Evolutionary conservation across 148 eudicot genomes (phyloP).

Genomic region (Arbutus unedo): DNA sequence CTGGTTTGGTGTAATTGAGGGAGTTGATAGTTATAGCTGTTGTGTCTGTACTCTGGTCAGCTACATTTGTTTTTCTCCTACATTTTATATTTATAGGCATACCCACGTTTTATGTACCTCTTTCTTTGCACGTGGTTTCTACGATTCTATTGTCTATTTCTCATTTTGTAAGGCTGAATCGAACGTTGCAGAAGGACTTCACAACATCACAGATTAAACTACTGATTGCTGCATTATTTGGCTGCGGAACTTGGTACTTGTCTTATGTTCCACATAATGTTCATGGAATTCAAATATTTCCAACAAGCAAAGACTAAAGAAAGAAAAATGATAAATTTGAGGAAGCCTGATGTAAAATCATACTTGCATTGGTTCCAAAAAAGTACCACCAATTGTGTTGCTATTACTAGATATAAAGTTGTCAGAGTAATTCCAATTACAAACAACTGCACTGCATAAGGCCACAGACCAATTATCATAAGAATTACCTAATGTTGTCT

Average conservation of each 20-base stretch:
- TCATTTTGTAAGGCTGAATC: no score
- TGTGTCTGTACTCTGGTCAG: background rate
- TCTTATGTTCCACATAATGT: background rate
- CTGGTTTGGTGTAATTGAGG: slow-evolving; percentile 7
- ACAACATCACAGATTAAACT: no score
- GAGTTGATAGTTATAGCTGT: background rate
- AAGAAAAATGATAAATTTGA: background rate
- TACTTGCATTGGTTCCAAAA: background rate
- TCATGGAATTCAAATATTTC: background rate
- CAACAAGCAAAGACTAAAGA: background rate
- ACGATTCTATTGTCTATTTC: no score
- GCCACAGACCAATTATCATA: slow-evolving; percentile 6
- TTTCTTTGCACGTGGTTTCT: background rate
- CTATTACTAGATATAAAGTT: slow-evolving; percentile 4
- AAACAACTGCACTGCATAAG: slow-evolving; percentile 7
- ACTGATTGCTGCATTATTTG: no score
- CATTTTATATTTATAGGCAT: background rate
- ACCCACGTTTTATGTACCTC: background rate
- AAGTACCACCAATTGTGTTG: background rate
- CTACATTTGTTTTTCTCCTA: background rate
- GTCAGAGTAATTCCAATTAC: background rate
- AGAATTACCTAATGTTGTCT: background rate
- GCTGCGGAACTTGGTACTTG: background rate
- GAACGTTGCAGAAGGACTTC: no score
- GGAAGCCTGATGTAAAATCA: background rate